Conservation (phyloP, 2,329 filamentous ascomycete species). For the Fusarium sp. region DNA sequence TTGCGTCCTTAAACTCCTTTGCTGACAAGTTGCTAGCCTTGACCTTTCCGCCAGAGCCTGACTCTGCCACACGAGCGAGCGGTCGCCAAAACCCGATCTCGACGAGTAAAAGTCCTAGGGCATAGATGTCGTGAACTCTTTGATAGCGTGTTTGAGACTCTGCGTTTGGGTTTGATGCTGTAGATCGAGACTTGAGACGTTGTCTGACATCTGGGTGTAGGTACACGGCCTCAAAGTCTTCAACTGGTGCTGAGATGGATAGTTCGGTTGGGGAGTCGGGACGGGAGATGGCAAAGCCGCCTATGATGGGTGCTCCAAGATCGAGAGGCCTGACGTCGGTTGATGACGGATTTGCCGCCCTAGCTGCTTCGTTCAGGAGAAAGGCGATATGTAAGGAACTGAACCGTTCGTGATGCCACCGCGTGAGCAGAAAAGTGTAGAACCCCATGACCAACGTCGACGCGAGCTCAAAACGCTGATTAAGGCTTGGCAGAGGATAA, state of each 20-base stretch:
- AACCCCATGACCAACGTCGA: neutral
- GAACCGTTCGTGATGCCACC: conserved; percentile 10
- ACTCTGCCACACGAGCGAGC: neutral
- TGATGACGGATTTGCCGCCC: accelerated
- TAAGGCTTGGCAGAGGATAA: neutral
- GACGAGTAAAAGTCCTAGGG: neutral
- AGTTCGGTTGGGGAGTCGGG: neutral
- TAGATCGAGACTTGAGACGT: neutral
- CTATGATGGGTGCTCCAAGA: neutral
- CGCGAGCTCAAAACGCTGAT: neutral
- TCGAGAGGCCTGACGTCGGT: neutral
- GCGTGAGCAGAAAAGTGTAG: neutral
- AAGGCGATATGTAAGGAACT: conserved; percentile 3
- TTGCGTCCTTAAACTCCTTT: neutral
- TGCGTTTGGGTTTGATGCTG: too few relatives aligned
- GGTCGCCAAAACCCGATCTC: conserved; percentile 10
- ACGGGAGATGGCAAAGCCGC: neutral
- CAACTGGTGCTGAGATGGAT: neutral
- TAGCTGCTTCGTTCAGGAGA: neutral
- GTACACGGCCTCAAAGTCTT: neutral
- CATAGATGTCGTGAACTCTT: conserved; percentile 1
- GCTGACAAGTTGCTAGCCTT: neutral
- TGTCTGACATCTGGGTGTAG: neutral
- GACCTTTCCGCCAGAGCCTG: accelerated
- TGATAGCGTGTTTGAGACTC: neutral